Base-by-base conservation (phyloP, 345 rosid species). In the Eucalyptus camaldulensis region DNA sequence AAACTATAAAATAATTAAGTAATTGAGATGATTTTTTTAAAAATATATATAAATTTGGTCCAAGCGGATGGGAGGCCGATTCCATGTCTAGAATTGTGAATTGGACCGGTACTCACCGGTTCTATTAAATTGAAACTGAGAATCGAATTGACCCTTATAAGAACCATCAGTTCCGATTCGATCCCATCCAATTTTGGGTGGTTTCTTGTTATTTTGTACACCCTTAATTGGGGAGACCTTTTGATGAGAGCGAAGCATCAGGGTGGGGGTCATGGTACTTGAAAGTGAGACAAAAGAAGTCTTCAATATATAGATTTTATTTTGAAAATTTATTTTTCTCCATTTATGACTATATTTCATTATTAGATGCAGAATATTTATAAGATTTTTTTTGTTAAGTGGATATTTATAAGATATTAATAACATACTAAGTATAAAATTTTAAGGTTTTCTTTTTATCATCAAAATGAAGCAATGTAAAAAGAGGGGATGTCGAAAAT, bases 41-140 rank as follows among this genome's bases (percentile, higher is more conserved):
- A 40, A 10, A 17, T 51, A 7, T 51, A 6, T 51, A 17, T 16
- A 51, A 51, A 22, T 51, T 0, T 3, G 3, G 3, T 51, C 54
- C 22, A 51, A 51, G 2, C 1, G 22, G 24, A 24, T 19, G 56
- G 56, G 22, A 51, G 54, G 22, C 1, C 1, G 2, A 51, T 19
- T 51, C 9, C 8, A 51, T 51, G 56, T 9, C 22, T 17, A 51
- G 56, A 51, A 51, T 51, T 8, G 8, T 7, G 8, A 53, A 53
- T 0, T 53, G 4, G 56, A 53, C 0, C 0, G 1, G 22, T 19
- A 53, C 24, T 53, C 24, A 53, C 2, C 5, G 0, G 0, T 53
- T 53, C 24, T 1, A 53, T 53, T 53, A 53, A 19, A 53, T 19
- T 53, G 10, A 2, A 53, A 19, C 4, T 53, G 2, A 53, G 10